phyloP scores from a whole-genome alignment of 768 basidiomycete genomes.

The Sporobolomyces roseus region DNA sequence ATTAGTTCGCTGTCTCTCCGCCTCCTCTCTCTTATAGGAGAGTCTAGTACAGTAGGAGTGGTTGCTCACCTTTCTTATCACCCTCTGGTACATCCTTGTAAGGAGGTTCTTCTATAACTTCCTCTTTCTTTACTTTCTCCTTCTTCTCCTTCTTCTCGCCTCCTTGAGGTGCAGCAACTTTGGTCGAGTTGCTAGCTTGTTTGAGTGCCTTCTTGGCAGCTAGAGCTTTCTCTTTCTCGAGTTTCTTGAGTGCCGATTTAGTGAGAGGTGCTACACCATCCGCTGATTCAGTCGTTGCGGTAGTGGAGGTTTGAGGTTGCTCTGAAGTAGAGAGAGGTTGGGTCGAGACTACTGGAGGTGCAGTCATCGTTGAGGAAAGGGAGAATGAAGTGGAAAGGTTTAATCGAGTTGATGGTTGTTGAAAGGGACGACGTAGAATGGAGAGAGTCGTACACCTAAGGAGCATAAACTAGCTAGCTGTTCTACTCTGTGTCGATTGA shows the following conservation, averaged over 20 bases:
- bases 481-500: no score
- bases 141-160: slow-evolving; percentile 39
- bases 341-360: not conserved
- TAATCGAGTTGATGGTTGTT: no score
- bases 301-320: not conserved
- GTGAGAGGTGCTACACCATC: slow-evolving; percentile 18
- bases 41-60: no score
- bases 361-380: not conserved
- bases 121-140: slow-evolving; percentile 38
- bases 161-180: slow-evolving; percentile 5
- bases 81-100: slow-evolving; percentile 53
- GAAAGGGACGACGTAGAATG: no score
- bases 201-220: slow-evolving; percentile 41
- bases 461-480: slow-evolving; percentile 11
- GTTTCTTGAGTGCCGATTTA: slow-evolving; percentile 42
- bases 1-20: not conserved
- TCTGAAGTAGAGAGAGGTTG: slow-evolving; percentile 1
- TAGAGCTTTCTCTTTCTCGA: slow-evolving; percentile 41
- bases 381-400: not conserved
- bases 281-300: not conserved
- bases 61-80: slow-evolving; percentile 89
- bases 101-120: slow-evolving; percentile 22
- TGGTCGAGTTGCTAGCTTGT: slow-evolving; percentile 20
- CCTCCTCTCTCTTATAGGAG: no score
- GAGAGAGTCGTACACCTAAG: no score